Percentiles rank a stretch among this genome's conserved stretches.
Evolutionary conservation across 805 yeast genomes (phyloP).

Genomic region (Komagataella populi): DNA sequence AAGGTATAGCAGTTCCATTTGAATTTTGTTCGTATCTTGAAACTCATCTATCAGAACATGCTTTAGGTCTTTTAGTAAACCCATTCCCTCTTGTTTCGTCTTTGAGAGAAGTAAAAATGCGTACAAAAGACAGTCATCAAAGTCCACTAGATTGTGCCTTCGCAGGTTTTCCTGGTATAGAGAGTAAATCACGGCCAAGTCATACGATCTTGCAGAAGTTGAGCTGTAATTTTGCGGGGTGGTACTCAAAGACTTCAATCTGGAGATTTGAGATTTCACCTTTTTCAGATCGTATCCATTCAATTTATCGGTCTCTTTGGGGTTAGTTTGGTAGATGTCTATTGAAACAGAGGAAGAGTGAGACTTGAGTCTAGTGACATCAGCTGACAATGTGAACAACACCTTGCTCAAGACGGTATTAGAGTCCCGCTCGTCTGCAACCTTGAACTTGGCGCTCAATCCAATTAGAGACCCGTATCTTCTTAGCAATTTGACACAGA

Average conservation of each 20-base stretch:
- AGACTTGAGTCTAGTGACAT: constrained; percentile 4
- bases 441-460: constrained; percentile 24
- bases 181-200: constrained; percentile 24
- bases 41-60: constrained; percentile 89
- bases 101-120: constrained; percentile 33
- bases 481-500: constrained; percentile 50
- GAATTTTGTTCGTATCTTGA: constrained; percentile 80
- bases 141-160: constrained; percentile 42
- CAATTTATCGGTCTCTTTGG: constrained; percentile 3
- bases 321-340: constrained; percentile 1
- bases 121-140: constrained; percentile 65
- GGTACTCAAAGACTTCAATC: constrained; percentile 39
- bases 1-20: constrained; percentile 50
- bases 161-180: constrained; percentile 37
- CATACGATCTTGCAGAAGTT: background rate
- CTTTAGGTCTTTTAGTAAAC: constrained; percentile 33
- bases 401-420: constrained; percentile 29
- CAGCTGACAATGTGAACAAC: constrained; percentile 17
- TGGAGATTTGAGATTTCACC: constrained; percentile 34
- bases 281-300: constrained; percentile 25
- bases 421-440: constrained; percentile 58
- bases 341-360: constrained; percentile 2
- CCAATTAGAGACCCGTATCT: constrained; percentile 40
- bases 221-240: constrained; percentile 20
- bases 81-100: constrained; percentile 13